Evolutionary conservation across 176 grass and related monocot genomes (phyloP).

Genomic region (Cenchrus fungigraminus): DNA sequence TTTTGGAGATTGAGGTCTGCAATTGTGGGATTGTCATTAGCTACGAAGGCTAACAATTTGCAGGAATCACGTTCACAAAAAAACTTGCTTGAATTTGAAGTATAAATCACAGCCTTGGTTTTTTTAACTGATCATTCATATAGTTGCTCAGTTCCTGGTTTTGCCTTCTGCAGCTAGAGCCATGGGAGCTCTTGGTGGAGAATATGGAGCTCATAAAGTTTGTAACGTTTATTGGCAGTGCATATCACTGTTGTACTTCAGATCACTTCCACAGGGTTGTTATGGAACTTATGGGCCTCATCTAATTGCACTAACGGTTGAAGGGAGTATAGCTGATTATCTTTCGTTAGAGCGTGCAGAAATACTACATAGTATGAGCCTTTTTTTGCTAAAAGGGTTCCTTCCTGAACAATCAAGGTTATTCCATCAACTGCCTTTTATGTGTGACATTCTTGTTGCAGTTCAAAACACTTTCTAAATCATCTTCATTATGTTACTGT

Average conservation of each 20-base stretch:
- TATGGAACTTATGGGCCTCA: constrained; percentile 42
- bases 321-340: constrained; percentile 47
- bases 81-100: no score
- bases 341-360: constrained; percentile 69
- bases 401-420: constrained; percentile 70
- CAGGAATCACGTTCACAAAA: no score
- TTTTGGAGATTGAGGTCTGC: no score
- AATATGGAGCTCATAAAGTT: constrained; percentile 63
- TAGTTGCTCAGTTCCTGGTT: constrained; percentile 1
- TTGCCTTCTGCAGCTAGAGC: constrained; percentile 54
- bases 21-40: no score
- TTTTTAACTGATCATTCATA: no score
- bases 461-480: not conserved
- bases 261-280: constrained; percentile 55
- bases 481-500: constrained; percentile 7
- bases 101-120: no score
- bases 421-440: constrained; percentile 8
- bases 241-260: constrained; percentile 64
- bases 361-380: constrained; percentile 76
- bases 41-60: no score
- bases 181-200: constrained; percentile 48
- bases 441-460: constrained; percentile 7
- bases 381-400: constrained; percentile 62
- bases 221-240: constrained; percentile 71
- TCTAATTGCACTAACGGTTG: constrained; percentile 56